Base-by-base conservation (phyloP, 2,329 filamentous ascomycete species). In the Aplosporella prunicola region DNA sequence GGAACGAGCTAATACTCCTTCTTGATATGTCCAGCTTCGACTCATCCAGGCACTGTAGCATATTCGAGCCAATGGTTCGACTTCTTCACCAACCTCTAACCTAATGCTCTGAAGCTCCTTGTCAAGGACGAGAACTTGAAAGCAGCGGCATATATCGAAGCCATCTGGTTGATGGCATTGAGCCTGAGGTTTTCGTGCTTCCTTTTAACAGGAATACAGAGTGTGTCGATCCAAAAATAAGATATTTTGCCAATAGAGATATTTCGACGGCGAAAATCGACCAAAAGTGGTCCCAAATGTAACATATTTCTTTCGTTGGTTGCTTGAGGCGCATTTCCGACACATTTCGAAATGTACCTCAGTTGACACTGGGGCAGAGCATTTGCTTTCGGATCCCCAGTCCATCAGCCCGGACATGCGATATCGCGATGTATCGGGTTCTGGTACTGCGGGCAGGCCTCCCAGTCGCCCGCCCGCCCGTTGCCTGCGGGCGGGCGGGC, bases 201-300 rank as follows among this genome's bases (percentile, higher is more conserved):
- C 5, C 14, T 11, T 9, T 35, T 11, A 3, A 45, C 34, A 5
- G 46, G 46, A n/a, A 48, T 43, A 24, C 46, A 48, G n/a, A 48
- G 43, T n/a, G 45, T 45, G 32, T 48, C 46, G 28, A 48, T 35
- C 46, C 46, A 48, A 33, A 48, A 43, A 9, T 15, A n/a, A 3
- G 32, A 25, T 15, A 9, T 24, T 10, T 28, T 17, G 9, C 35
- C 20, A 5, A 24, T 26, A 24, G 32, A 27, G n/a, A n/a, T n/a
- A n/a, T n/a, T n/a, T n/a, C n/a, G n/a, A n/a, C n/a, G n/a, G n/a
- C n/a, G n/a, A n/a, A n/a, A n/a, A 30, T 42, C 40, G 22, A 42
- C 7, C 14, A 23, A 34, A 3, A 42, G 9, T 3, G 40, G 30
- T 11, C 40, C 40, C 15, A 28, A 24, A 10, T 25, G 34, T 18